Percentiles rank a stretch among this genome's conserved stretches.
Evolutionary conservation across 768 basidiomycete species (phyloP).

Genomic region (Candolleomyces efflorescens): DNA sequence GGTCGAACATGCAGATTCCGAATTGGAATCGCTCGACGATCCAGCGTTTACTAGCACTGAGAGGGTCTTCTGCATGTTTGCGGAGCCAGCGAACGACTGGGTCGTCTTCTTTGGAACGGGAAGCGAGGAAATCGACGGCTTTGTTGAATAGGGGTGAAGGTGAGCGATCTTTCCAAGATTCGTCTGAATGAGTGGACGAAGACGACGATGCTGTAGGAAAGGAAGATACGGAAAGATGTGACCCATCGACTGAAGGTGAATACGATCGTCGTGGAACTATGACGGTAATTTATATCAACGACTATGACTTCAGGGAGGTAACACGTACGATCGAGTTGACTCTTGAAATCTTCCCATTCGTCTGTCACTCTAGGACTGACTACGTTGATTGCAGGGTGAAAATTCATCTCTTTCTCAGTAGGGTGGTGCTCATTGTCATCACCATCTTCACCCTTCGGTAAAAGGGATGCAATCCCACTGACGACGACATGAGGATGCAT

Average conservation of each 20-base stretch:
- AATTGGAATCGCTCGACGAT: conserved; percentile 55
- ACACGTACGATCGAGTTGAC: conserved; percentile 20
- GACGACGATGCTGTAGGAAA: conserved; percentile 7
- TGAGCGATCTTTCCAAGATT: conserved; percentile 12
- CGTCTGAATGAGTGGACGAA: conserved; percentile 9
- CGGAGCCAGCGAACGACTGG: conserved; percentile 44
- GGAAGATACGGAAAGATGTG: neutral
- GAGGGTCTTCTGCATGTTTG: conserved; percentile 50
- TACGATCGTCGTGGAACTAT: neutral
- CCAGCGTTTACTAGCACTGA: conserved; percentile 46
- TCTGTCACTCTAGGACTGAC: conserved; percentile 44
- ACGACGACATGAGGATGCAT: conserved; percentile 62
- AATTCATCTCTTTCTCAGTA: conserved; percentile 39
- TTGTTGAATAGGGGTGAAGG: conserved; percentile 30
- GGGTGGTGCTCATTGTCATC: conserved; percentile 19
- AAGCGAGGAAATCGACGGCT: conserved; percentile 34
- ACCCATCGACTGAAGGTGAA: conserved; percentile 9
- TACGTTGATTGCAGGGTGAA: conserved; percentile 36
- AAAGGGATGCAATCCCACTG: conserved; percentile 50
- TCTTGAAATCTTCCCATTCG: conserved; percentile 45
- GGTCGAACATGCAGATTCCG: conserved; percentile 56
- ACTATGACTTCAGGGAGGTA: neutral
- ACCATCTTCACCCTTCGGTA: conserved; percentile 34
- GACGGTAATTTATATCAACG: neutral
- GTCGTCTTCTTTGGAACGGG: conserved; percentile 31